Evolutionary conservation across 2,329 filamentous ascomycete genomes (phyloP).

Genomic region (Alternaria sp.): DNA sequence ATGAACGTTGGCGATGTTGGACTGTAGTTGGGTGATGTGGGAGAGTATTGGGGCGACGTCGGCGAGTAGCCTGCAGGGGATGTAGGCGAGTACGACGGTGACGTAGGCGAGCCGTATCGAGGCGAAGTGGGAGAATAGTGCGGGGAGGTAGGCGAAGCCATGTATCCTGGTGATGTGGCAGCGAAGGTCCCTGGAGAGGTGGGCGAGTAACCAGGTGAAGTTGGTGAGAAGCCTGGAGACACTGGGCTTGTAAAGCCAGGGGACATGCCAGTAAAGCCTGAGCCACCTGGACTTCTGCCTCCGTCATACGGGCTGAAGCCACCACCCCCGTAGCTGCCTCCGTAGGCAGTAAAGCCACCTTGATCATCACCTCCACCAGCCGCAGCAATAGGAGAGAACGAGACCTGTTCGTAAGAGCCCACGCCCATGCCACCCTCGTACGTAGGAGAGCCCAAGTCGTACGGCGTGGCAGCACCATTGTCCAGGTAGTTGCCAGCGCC

Average conservation of each 20-base stretch:
- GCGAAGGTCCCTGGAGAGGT: slow-evolving; percentile 69
- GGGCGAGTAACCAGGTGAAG: slow-evolving; percentile 61
- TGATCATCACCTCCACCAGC: slow-evolving; percentile 65
- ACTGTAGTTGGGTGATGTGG: slow-evolving; percentile 57
- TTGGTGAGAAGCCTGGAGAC: slow-evolving; percentile 58
- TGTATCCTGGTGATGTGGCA: slow-evolving; percentile 63
- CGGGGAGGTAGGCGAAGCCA: slow-evolving; percentile 63
- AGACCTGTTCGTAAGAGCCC: slow-evolving; percentile 63
- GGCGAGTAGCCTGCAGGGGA: slow-evolving; percentile 62
- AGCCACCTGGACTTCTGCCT: slow-evolving; percentile 68
- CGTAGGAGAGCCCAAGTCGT: slow-evolving; percentile 75
- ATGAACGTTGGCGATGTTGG: slow-evolving; percentile 54
- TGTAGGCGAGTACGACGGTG: slow-evolving; percentile 66
- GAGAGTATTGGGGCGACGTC: slow-evolving; percentile 57
- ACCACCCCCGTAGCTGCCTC: slow-evolving; percentile 68
- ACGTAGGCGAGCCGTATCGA: slow-evolving; percentile 56
- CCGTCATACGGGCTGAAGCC: slow-evolving; percentile 72
- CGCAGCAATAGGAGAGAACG: slow-evolving; percentile 78
- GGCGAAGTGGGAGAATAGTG: slow-evolving; percentile 69
- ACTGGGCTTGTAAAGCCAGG: slow-evolving; percentile 51
- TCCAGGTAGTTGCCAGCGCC: slow-evolving; percentile 75
- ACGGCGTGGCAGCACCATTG: slow-evolving; percentile 90
- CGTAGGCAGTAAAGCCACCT: slow-evolving; percentile 70
- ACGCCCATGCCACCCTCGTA: slow-evolving; percentile 69
- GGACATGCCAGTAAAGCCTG: slow-evolving; percentile 56